phyloP scores from a whole-genome alignment of 176 grass and related monocot genomes.

The Musa beccarii region DNA sequence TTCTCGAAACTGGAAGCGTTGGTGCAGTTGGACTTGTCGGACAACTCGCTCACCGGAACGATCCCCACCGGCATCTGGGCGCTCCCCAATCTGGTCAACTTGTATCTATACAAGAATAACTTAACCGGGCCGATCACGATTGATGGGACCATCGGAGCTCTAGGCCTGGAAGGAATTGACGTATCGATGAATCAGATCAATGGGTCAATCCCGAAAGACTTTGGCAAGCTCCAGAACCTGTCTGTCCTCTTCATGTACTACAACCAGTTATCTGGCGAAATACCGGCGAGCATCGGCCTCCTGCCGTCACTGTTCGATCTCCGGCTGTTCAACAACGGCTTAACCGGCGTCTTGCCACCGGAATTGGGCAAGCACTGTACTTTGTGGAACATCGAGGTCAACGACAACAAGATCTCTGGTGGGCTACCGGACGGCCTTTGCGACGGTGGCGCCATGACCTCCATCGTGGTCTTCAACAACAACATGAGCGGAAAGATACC shows the following conservation, averaged over 20 bases:
- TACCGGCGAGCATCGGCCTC: conserved; percentile 48
- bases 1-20: conserved; percentile 24
- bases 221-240: conserved; percentile 40
- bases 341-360: conserved; percentile 51
- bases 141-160: conserved; percentile 22
- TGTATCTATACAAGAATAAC: conserved; percentile 18
- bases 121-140: conserved; percentile 26
- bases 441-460: neutral
- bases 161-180: conserved; percentile 19
- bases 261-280: conserved; percentile 62
- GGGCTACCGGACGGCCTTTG: conserved; percentile 49
- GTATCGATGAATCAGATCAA: conserved; percentile 37
- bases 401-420: conserved; percentile 42
- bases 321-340: conserved; percentile 24
- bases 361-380: conserved; percentile 45
- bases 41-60: conserved; percentile 31
- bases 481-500: conserved; percentile 53
- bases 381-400: conserved; percentile 18
- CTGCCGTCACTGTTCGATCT: conserved; percentile 21
- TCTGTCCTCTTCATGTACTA: neutral
- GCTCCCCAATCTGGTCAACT: conserved; percentile 18
- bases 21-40: conserved; percentile 11
- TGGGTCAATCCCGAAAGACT: conserved; percentile 49
- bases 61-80: conserved; percentile 55
- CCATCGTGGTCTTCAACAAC: conserved; percentile 25